Percentiles rank a stretch among this genome's conserved stretches.
phyloP scores from a whole-genome alignment of 495 filamentous ascomycete genomes.

The Extremus antarcticus region DNA sequence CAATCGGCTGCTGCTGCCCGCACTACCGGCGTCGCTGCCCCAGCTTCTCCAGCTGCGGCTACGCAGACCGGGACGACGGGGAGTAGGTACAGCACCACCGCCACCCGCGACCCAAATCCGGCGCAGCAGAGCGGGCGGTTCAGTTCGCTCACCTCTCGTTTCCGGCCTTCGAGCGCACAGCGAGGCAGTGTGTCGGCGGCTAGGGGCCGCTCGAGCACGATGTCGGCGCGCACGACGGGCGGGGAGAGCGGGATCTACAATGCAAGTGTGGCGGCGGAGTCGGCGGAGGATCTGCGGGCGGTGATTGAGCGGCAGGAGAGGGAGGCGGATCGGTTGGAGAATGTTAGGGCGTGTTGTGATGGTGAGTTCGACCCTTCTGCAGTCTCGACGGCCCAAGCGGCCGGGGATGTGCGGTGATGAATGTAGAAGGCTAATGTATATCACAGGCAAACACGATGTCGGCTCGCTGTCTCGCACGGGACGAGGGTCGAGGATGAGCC shows the following conservation, averaged over 20 bases:
- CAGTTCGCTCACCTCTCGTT: slow-evolving; percentile 24
- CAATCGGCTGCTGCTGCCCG: slow-evolving; percentile 29
- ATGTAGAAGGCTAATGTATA: too few species aligned
- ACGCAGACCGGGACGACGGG: too few species aligned
- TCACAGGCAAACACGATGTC: slow-evolving; percentile 25
- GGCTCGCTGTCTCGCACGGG: slow-evolving; percentile 14
- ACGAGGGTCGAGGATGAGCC: not conserved
- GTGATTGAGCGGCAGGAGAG: slow-evolving; percentile 65
- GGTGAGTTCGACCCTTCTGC: slow-evolving; percentile 44
- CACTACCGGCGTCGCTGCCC: not conserved
- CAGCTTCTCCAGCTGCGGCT: not conserved
- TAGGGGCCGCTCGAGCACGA: not conserved
- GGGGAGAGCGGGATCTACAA: slow-evolving; percentile 43
- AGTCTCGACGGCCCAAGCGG: not conserved
- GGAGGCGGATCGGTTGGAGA: slow-evolving; percentile 70
- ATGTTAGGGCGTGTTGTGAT: slow-evolving; percentile 95
- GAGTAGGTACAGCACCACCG: not conserved
- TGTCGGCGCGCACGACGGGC: not conserved
- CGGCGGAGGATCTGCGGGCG: slow-evolving; percentile 65
- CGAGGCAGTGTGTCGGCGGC: slow-evolving; percentile 6
- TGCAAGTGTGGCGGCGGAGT: slow-evolving; percentile 59
- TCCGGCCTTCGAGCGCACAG: slow-evolving; percentile 16
- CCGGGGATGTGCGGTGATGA: slow-evolving; percentile 2
- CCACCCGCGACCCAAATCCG: not conserved
- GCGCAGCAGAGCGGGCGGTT: slow-evolving; percentile 19